These are phyloP conservation scores for Paxillus involutus DNA, from an alignment of 768 basidiomycete species.

Conservation along the genomic window DNA sequence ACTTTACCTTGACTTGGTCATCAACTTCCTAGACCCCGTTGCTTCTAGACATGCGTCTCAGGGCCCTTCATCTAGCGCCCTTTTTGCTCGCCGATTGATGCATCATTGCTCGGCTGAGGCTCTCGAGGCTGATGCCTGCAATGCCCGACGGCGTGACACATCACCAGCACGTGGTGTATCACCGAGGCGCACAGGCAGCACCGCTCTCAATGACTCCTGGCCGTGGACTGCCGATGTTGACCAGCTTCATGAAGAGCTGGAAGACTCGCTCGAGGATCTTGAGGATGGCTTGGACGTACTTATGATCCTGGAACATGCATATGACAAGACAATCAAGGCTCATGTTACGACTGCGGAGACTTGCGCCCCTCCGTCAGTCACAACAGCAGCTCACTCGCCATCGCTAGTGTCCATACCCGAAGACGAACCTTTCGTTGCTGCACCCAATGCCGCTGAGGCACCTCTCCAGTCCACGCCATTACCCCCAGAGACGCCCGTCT, in stretches of 20 bases:
- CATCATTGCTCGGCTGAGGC: constrained; percentile 74
- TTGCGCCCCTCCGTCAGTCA: not conserved
- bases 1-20: constrained; percentile 6
- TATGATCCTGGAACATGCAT: constrained; percentile 67
- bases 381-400: constrained; percentile 1
- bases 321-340: constrained; percentile 61
- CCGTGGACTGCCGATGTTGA: constrained; percentile 33
- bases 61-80: constrained; percentile 45
- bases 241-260: constrained; percentile 43
- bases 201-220: constrained; percentile 28
- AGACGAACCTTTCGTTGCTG: constrained; percentile 7
- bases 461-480: not conserved
- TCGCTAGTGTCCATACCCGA: constrained; percentile 25
- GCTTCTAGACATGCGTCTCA: constrained; percentile 34
- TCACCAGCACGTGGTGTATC: constrained; percentile 45
- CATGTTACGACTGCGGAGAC: constrained; percentile 45
- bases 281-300: constrained; percentile 71
- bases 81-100: constrained; percentile 81
- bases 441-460: not conserved
- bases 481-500: constrained; percentile 16
- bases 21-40: constrained; percentile 13
- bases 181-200: constrained; percentile 38
- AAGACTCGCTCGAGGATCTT: constrained; percentile 56
- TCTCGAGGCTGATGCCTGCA: constrained; percentile 9
- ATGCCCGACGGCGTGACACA: constrained; percentile 16